These are phyloP conservation scores for Spinacia oleracea DNA, from an alignment of 179 eudicot species.

Conservation along the genomic window DNA sequence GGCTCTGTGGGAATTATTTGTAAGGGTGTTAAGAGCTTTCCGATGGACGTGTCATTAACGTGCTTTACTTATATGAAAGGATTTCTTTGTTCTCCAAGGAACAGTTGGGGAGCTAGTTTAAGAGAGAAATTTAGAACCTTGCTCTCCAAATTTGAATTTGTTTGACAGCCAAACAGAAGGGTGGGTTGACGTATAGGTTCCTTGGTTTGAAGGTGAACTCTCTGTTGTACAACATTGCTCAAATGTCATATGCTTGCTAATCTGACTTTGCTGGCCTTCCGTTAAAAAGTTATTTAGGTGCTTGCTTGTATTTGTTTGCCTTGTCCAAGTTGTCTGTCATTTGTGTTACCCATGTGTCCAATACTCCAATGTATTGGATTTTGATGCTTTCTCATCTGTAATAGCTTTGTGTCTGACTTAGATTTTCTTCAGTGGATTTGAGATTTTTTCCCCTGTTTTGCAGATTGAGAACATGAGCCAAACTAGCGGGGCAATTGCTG, in stretches of 20 bases:
- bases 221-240: not conserved
- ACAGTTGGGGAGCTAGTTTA: too few species aligned
- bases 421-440: not conserved
- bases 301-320: not conserved
- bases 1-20: not conserved
- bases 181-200: not conserved
- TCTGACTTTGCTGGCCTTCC: not conserved
- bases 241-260: not conserved
- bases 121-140: not conserved
- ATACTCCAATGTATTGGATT: not conserved
- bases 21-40: not conserved
- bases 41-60: not conserved
- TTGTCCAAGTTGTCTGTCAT: too few species aligned
- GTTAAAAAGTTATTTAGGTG: not conserved
- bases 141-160: not conserved
- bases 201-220: not conserved
- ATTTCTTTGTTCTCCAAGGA: too few species aligned
- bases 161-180: not conserved
- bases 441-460: conserved; percentile 17
- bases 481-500: conserved; percentile 58
- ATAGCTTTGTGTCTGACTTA: not conserved
- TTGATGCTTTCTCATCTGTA: not conserved
- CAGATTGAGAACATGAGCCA: conserved; percentile 91
- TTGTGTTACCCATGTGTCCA: not conserved
- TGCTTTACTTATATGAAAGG: not conserved